Evolutionary conservation across 2,329 filamentous ascomycete species (phyloP), one percentile per base, ranked within the genome.

Genomic region (Huntiella abstrusa): DNA sequence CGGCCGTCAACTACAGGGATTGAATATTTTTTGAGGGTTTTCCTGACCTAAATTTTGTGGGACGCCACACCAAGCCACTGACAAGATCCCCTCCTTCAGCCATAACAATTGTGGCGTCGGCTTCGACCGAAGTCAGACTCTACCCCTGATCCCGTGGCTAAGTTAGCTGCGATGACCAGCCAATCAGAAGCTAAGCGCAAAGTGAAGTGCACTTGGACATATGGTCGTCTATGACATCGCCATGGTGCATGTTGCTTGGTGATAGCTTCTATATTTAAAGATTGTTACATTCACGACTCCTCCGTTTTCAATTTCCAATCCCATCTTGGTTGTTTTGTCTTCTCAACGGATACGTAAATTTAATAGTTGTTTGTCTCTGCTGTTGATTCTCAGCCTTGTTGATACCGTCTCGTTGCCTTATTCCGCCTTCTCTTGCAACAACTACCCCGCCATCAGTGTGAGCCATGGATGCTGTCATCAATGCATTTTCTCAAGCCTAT

Each of bases 401-500:
- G 22, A 7, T 12, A 3, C 12, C 39, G 39, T 22, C 5, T 28
- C 12, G 12, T 22, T 16, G 35, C 13, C 35, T 17, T 33, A 33
- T 33, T 19, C 28, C 13, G 16, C 15, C 37, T n/a, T 22, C 34
- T 8, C 12, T 10, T 15, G 22, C 37, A 34, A 33, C 15, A 16
- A n/a, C 19, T 12, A 15, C 34, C 17, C n/a, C 37, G 13, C 34
- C 43, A 36, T 38, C 35, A 22, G n/a, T 8, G 37, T 38, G 15
- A 13, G 47, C 33, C 35, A 50, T 93, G 85, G 77, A 87, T 57
- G 64, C 69, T 45, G 65, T 91, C 44, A 81, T 92, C 55, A 64
- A 68, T 37, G 75, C 83, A 50, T 93, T 94, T 59, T 75, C 73
- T 47, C 64, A 72, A 48, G 83, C 83, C 35, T 72, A 86, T 56